Percentiles rank a stretch among this genome's conserved stretches.
Evolutionary conservation across 345 rosid genomes (phyloP).

Genomic region (Salix suchowensis): DNA sequence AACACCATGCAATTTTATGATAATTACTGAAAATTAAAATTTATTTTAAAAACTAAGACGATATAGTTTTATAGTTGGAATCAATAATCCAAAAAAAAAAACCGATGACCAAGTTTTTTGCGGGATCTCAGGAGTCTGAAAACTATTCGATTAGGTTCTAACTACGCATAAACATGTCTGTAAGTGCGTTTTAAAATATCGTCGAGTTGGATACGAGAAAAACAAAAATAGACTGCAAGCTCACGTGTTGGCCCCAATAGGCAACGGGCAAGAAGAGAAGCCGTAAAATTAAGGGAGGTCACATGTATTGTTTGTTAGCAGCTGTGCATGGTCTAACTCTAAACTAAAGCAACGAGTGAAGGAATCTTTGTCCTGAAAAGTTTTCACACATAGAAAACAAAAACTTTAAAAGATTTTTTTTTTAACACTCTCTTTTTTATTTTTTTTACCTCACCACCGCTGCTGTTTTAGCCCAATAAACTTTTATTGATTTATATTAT

Average conservation of each 20-base stretch:
- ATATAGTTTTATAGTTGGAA: no score
- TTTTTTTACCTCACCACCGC: not conserved
- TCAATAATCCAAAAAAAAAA: no score
- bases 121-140: no score
- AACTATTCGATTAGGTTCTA: no score
- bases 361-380: constrained; percentile 63
- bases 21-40: no score
- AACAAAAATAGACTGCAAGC: not conserved
- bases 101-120: no score
- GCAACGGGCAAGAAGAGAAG: not conserved
- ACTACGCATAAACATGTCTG: no score
- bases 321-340: constrained; percentile 50
- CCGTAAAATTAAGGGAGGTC: constrained; percentile 32
- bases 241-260: not conserved
- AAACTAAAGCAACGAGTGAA: constrained; percentile 32
- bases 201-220: not conserved
- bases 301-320: constrained; percentile 36
- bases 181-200: not conserved
- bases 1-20: no score
- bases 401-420: not conserved
- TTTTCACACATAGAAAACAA: not conserved
- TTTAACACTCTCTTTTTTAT: not conserved
- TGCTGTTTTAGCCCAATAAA: not conserved
- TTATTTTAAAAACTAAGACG: no score
- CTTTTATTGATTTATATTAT: no score